Base-by-base conservation (phyloP, 2,329 filamentous ascomycete species). In the Didymella segeticola region DNA sequence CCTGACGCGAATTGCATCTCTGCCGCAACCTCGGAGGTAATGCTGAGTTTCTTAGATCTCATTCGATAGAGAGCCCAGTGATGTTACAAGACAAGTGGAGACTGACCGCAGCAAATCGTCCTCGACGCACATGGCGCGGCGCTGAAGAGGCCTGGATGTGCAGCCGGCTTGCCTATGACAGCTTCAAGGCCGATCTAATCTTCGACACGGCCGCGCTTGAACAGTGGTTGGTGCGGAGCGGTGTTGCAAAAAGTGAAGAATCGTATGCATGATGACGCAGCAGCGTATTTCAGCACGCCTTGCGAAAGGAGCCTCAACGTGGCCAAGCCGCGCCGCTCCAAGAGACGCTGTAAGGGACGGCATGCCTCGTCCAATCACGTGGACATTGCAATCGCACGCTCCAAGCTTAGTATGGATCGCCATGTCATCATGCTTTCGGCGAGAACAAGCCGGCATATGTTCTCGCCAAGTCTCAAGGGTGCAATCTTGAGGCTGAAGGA, bases 151-250 rank as follows among this genome's bases (percentile, higher is more conserved):
- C 52, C 43, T 55, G 46, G 45, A 55, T 52, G 27, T 54, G 52
- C 54, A 54, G n/a, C 42, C n/a, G 45, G 51, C 47, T 47, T 56
- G 54, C 27, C 48, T 42, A 46, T 53, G 51, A 46, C 54, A 55
- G 56, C 56, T 57, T 56, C 58, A 61, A 60, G n/a, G 57, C 61
- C 53, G 31, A 43, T 47, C 57, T 53, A 62, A 55, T 59, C 46
- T 38, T 57, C 60, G 55, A 42, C 31, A 65, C 68, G 67, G 64
- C 67, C 65, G 66, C 67, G 68, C 63, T 64, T 57, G 60, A 53
- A 53, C 29, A 56, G 30, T 27, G 50, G 58, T 58, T 47, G 62
- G 50, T 63, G 62, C 65, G 61, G 60, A 58, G 56, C 58, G 53
- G 39, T 53, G 53, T 52, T 53, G 47, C 59, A 61, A 62, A 67